Conservation (phyloP, 2,329 filamentous ascomycete species). For the Clonostachys rosea region DNA sequence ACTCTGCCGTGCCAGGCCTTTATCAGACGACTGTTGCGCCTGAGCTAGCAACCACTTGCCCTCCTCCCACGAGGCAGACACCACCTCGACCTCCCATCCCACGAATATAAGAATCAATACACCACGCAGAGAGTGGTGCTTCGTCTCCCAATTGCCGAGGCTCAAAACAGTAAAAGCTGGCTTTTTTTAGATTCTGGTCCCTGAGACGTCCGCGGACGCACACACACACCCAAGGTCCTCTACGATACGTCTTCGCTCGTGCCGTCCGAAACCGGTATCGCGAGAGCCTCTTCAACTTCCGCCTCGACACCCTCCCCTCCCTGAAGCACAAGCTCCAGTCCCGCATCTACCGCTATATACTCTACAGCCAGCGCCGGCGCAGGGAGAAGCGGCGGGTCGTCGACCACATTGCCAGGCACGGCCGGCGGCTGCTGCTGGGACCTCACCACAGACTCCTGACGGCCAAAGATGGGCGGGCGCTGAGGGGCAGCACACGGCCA, state of each 20-base stretch:
- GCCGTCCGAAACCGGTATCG: constrained; percentile 57
- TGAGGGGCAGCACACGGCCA: constrained; percentile 17
- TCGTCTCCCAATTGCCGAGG: no score
- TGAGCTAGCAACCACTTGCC: no score
- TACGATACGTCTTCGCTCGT: constrained; percentile 67
- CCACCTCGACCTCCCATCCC: no score
- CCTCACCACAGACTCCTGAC: constrained; percentile 9
- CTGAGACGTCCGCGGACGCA: constrained; percentile 25
- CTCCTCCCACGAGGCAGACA: no score
- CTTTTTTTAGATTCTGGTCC: constrained; percentile 35
- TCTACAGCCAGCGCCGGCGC: constrained; percentile 57
- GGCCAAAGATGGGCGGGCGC: constrained; percentile 18
- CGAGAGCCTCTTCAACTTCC: constrained; percentile 64
- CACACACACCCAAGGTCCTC: constrained; percentile 37
- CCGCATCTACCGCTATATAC: constrained; percentile 69
- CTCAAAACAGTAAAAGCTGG: constrained; percentile 25
- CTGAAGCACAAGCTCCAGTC: constrained; percentile 70
- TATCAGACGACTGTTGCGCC: no score
- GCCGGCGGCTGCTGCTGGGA: constrained; percentile 40
- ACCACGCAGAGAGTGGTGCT: no score
- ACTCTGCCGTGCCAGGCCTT: no score
- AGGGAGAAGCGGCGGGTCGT: constrained; percentile 40
- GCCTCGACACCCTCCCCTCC: constrained; percentile 68
- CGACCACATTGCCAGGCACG: constrained; percentile 32
- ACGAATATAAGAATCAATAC: no score